Evolutionary conservation across 768 basidiomycete species (phyloP).

Genomic region (Phanerodontia chrysosporium): DNA sequence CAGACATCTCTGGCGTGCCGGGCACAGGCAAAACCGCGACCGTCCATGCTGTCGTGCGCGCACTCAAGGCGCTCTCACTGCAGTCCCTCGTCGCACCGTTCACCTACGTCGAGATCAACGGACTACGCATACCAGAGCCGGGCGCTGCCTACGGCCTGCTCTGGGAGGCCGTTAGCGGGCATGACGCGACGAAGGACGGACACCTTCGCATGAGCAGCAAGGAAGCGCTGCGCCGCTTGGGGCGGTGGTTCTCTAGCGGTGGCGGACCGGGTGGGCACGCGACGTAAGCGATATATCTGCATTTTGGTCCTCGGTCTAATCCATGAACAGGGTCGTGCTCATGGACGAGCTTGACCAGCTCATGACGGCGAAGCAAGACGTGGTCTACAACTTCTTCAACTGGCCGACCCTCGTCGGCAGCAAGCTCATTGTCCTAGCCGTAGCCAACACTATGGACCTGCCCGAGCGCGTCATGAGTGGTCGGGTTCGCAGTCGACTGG

Average conservation of each 20-base stretch:
- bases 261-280: conserved; percentile 83
- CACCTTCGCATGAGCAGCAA: conserved; percentile 69
- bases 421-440: conserved; percentile 90
- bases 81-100: conserved; percentile 83
- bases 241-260: conserved; percentile 69
- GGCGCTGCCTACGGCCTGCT: conserved; percentile 87
- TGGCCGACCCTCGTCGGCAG: conserved; percentile 92
- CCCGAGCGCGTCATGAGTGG: conserved; percentile 93
- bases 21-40: conserved; percentile 99
- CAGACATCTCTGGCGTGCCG: conserved; percentile 98
- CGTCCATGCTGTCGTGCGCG: conserved; percentile 87
- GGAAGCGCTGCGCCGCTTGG: conserved; percentile 77
- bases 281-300: conserved; percentile 53
- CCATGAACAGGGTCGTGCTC: conserved; percentile 71
- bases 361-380: conserved; percentile 93
- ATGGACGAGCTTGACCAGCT: conserved; percentile 99
- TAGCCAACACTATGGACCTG: conserved; percentile 97
- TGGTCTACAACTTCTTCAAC: conserved; percentile 99
- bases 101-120: conserved; percentile 97
- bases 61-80: conserved; percentile 86
- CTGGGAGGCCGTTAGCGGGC: conserved; percentile 90
- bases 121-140: conserved; percentile 89
- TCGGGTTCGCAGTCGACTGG: conserved; percentile 86
- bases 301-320: background rate
- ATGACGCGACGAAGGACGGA: conserved; percentile 58